phyloP scores from a whole-genome alignment of 305 asterid species.

The Solanum chacoense region DNA sequence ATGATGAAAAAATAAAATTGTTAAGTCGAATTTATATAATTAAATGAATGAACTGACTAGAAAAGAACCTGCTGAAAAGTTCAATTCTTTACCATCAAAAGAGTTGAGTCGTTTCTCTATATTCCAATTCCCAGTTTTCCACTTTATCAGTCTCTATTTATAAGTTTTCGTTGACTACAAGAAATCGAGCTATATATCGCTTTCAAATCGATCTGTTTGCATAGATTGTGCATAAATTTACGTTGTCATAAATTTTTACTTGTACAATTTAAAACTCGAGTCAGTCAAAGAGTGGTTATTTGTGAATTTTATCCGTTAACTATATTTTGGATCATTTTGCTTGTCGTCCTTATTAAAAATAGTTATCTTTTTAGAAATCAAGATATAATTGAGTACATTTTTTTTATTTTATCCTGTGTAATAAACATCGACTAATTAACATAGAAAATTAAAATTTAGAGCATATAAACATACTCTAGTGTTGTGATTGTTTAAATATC shows the following conservation, averaged over 20 bases:
- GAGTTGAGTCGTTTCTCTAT: neutral
- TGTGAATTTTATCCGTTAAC: neutral
- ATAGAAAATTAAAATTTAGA: neutral
- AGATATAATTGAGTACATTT: neutral
- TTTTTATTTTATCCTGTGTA: neutral
- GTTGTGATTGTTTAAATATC: neutral
- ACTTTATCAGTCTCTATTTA: neutral
- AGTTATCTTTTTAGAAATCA: neutral
- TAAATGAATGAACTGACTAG: neutral
- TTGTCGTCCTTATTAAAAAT: neutral
- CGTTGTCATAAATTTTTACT: neutral
- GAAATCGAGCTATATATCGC: neutral
- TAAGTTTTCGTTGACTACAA: neutral
- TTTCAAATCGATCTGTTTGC: neutral
- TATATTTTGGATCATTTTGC: neutral
- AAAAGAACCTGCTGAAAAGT: neutral
- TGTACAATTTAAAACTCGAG: neutral
- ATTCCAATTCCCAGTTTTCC: neutral
- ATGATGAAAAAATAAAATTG: no score
- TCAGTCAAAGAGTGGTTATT: neutral
- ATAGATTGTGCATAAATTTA: neutral
- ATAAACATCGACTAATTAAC: neutral
- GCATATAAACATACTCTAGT: neutral
- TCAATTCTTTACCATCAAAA: neutral
- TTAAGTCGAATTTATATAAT: neutral